A percentile compares a stretch with the other conserved stretches of the same genome.
These are phyloP conservation scores for Chaetomium strumarium DNA, from an alignment of 2,329 filamentous ascomycete species.

Conservation along the genomic window DNA sequence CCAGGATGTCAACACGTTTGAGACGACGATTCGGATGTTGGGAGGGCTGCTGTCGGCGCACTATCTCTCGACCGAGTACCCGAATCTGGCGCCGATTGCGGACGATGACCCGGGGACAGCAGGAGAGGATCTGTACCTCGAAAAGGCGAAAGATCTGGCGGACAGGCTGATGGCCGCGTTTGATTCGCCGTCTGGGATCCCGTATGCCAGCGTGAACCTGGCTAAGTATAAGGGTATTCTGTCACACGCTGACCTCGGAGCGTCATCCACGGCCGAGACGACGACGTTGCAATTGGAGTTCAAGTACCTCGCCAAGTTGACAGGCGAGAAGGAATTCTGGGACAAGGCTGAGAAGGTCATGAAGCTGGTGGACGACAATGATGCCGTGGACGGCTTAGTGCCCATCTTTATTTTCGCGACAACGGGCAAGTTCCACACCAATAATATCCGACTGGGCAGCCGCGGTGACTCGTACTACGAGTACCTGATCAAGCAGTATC, in stretches of 20 bases:
- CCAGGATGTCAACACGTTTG: conserved; percentile 95
- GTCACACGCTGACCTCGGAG: conserved; percentile 79
- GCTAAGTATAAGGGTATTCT: conserved; percentile 68
- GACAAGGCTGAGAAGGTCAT: conserved; percentile 87
- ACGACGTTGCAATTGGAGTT: conserved; percentile 91
- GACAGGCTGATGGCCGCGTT: conserved; percentile 84
- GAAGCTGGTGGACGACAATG: conserved; percentile 79
- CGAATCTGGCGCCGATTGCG: conserved; percentile 66
- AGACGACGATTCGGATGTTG: conserved; percentile 96
- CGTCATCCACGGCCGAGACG: conserved; percentile 90
- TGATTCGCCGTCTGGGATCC: conserved; percentile 78
- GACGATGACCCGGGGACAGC: conserved; percentile 66
- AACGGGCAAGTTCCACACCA: conserved; percentile 70
- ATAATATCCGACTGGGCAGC: conserved; percentile 87
- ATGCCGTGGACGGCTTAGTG: conserved; percentile 71
- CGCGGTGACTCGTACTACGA: conserved; percentile 98
- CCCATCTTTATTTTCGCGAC: conserved; percentile 86
- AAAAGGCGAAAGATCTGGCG: conserved; percentile 90
- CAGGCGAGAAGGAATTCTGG: conserved; percentile 90
- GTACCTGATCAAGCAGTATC: conserved; percentile 96
- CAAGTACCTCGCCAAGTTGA: conserved; percentile 93
- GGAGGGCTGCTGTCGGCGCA: conserved; percentile 89
- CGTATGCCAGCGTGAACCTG: conserved; percentile 85
- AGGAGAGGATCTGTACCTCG: conserved; percentile 88
- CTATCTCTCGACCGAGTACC: conserved; percentile 82